Evolutionary conservation across 2,329 filamentous ascomycete genomes (phyloP), one percentile per base, ranked within the genome.

Genomic region (Microthyrium microscopicum): DNA sequence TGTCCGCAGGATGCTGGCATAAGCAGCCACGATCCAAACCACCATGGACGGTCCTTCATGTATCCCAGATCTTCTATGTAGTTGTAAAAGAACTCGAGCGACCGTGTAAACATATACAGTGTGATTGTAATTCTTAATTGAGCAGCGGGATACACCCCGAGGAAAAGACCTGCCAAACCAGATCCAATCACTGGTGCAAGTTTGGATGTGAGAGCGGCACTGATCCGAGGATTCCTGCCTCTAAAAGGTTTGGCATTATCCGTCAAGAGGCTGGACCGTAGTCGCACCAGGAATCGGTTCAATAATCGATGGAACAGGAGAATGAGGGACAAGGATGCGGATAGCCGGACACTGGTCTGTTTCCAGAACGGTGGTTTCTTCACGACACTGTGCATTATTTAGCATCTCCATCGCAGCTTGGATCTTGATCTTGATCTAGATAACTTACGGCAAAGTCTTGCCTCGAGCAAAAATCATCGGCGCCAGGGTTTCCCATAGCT

Each of bases 101-200:
- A 80, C 32, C 82, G 70, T 43, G 83, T 87, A 40, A 83, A 64
- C 36, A 76, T 63, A 50, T 87, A 91, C 40, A 95, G 81, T 11
- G 83, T 76, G 29, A 89, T 68, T 1, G 80, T 82, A 34, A 87
- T 64, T 32, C 89, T 74, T 44, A 89, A 52, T 43, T 79, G 74
- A 41, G 73, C 66, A 24, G 64, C 70, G 44, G 49, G 87, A 64
- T 73, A 81, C 7, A 92, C 68, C 5, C 80, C 81, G 13, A 95
- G 62, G 31, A 81, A 77, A 31, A 92, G 67, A 3, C 87, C 87
- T 1, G 87, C 83, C 30, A 94, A 55, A 45, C 81, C 84, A 5
- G 87, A 85, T 8, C 87, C 89, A n/a, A 94, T 66, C 2, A 85
- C 84, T 1, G 87, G 87, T 1, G 87, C 80, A 50, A 84, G 78